Evolutionary conservation across 2,329 filamentous ascomycete genomes (phyloP), one percentile per base, ranked within the genome.

Genomic region (Botrytis elliptica): DNA sequence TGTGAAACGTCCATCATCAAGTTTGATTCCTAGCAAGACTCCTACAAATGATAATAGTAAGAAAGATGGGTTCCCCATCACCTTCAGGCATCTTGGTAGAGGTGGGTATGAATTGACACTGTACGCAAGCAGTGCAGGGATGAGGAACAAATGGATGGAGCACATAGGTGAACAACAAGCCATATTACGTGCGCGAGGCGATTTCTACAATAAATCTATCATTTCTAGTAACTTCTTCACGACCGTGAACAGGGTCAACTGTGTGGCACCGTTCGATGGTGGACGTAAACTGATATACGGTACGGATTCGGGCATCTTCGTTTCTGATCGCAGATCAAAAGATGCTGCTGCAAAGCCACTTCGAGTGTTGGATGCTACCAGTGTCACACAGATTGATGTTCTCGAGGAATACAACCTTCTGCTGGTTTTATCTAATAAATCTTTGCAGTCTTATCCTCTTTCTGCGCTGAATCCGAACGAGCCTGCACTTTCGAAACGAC

Each of bases 121-220:
- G 7, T 98, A 92, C 82, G 95, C 94, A 65, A 90, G 92, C 16
- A 97, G 93, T 74, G 91, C 93, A 78, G 92, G 93, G 14, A 93
- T 94, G 40, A 89, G 96, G 74, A 93, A 95, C 82, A 99, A 98
- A 83, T 99, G 96, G 92, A 94, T 99, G 81, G 95, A 99, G 84
- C 91, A 93, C 80, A 98, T 99, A 79, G 94, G 97, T 80, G 88
- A 90, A 68, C 94, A 97, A 77, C 97, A 99, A 82, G 90, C 93
- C 79, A 93, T 92, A 75, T 87, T 99, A 74, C 90, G 94, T 77
- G 92, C 95, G 42, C 94, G 94, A 75, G 94, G 96, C 74, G 91
- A 94, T 78, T 98, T 97, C 86, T 97, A 98, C 85, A 95, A 93
- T 79, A 89, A 92, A 38, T 89, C 85, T 4, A 83, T 87, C 62